Evolutionary conservation across 768 basidiomycete species (phyloP), one percentile per base, ranked within the genome.

Genomic region (Lactarius deliciosus): DNA sequence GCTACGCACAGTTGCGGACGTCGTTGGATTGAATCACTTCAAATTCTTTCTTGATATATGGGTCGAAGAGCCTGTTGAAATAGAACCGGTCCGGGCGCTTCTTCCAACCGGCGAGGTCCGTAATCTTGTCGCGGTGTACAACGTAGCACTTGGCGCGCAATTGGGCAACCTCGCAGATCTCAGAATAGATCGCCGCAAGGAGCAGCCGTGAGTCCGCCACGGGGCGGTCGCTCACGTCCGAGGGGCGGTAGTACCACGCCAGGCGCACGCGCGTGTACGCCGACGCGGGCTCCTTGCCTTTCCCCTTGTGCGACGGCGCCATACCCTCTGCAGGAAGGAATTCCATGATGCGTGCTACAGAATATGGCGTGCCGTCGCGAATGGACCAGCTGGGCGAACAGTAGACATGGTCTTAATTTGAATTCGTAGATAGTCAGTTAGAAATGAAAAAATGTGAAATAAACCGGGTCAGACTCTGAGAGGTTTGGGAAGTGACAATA

Each of bases 41-140:
- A 77, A 96, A 98, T 78, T 98, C 96, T 77, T 92, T 92, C 81
- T 96, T 95, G 79, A 98, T 93, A 78, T 96, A 98, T 61, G 95
- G 94, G 80, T 98, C 96, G 75, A 96, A 99, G 34, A 98, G 83
- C 73, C 91, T 88, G 73, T 88, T 88, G 82, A 95, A 99, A 81
- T 96, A 97, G 82, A 99, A 99, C 70, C 92, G 86, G 77, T 99
- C 96, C 2, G 92, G 90, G 54, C 88, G 84, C 77, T 92, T 92
- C 81, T 95, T 98, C 94, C 94, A 98, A 7, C 88, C 89, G 74
- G 91, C 86, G 43, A 97, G 81, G 79, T 98, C 92, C 58, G 92
- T 88, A 72, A 96, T 95, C 80, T 94, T 94, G 82, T 98, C 95
- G 76, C 93, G 85, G 78, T 98, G 96, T 65, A 90, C 86, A 74